Conservation (phyloP, 768 basidiomycete genomes). For the Leccinellum rugosiceps region DNA sequence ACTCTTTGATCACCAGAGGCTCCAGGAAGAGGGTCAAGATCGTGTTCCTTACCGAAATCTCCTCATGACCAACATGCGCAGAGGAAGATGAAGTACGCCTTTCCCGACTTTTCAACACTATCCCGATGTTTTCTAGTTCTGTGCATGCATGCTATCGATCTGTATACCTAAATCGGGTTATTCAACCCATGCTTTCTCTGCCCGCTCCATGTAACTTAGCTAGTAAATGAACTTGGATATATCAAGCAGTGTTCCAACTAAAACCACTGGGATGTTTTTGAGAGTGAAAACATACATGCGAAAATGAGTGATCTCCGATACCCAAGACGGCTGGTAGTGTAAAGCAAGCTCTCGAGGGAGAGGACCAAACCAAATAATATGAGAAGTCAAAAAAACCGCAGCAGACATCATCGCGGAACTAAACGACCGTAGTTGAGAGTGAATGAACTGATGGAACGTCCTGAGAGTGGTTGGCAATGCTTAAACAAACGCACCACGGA, state of each 20-base stretch:
- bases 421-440: slow-evolving; percentile 32
- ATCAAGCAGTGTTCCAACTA: slow-evolving; percentile 11
- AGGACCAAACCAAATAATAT: slow-evolving; percentile 20
- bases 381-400: slow-evolving; percentile 16
- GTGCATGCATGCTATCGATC: slow-evolving; percentile 12
- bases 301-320: slow-evolving; percentile 7
- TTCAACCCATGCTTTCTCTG: background rate
- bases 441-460: slow-evolving; percentile 18
- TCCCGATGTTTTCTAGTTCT: background rate
- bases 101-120: background rate
- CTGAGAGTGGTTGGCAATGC: slow-evolving; percentile 1
- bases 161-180: background rate
- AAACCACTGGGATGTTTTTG: slow-evolving; percentile 10
- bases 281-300: slow-evolving; percentile 6
- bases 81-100: background rate
- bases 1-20: slow-evolving; percentile 14
- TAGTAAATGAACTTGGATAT: slow-evolving; percentile 10
- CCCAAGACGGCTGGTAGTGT: background rate
- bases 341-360: slow-evolving; percentile 11
- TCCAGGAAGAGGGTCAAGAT: slow-evolving; percentile 19
- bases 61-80: slow-evolving; percentile 21
- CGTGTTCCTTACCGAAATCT: slow-evolving; percentile 21
- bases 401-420: slow-evolving; percentile 26
- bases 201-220: background rate
- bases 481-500: background rate